A percentile compares a stretch with the other conserved stretches of the same genome.
These are phyloP conservation scores for Tetrapisispora iriomotensis DNA, from an alignment of 805 yeast species.

Conservation along the genomic window DNA sequence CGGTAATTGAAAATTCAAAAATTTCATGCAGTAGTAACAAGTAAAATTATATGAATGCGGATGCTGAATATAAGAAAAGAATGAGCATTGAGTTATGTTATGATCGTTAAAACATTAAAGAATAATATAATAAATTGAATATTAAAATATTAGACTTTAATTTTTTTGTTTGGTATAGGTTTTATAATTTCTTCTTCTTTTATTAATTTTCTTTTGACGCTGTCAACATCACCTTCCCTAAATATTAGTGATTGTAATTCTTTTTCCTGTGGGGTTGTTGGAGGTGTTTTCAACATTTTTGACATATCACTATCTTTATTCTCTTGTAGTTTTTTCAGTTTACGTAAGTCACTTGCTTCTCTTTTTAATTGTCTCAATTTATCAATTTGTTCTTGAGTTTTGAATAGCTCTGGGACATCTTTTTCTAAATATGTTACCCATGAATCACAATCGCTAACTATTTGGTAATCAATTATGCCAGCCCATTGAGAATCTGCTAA, in stretches of 20 bases:
- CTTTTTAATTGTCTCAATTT: conserved; percentile 22
- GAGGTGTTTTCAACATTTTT: conserved; percentile 4
- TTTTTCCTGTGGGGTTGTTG: conserved; percentile 3
- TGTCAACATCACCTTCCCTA: neutral
- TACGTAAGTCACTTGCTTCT: conserved; percentile 26
- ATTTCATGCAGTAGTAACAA: neutral
- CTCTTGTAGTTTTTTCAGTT: conserved; percentile 2
- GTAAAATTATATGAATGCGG: neutral
- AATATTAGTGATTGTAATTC: neutral
- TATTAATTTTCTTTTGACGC: conserved; percentile 1
- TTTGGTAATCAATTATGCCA: conserved; percentile 65
- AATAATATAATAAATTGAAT: too few relatives aligned
- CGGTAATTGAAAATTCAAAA: neutral
- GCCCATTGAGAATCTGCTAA: conserved; percentile 59
- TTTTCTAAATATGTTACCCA: conserved; percentile 53
- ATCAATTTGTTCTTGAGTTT: conserved; percentile 36
- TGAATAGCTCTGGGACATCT: conserved; percentile 54
- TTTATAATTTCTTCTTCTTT: neutral
- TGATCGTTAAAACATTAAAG: too few relatives aligned
- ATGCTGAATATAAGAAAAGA: too few relatives aligned
- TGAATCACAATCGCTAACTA: conserved; percentile 69
- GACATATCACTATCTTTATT: neutral
- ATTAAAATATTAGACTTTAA: neutral
- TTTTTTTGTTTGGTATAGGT: neutral
- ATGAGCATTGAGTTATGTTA: too few relatives aligned